phyloP scores from a whole-genome alignment of 129 eudicot species.

The Sambucus nigra region DNA sequence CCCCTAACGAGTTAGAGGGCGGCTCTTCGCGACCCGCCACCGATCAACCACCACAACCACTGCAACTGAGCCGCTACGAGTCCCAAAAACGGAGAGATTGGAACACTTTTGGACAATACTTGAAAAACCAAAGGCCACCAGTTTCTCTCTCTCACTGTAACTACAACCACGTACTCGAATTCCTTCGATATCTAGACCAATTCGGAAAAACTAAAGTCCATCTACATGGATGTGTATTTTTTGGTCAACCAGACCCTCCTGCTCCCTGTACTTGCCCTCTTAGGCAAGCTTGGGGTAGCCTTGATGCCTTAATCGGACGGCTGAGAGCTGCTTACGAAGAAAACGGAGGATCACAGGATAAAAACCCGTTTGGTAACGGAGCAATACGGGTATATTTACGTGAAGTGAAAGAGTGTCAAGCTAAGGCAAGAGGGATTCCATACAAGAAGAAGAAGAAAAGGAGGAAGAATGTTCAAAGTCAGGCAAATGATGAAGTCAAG shows the following conservation, averaged over 20 bases:
- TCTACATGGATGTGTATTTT: constrained; percentile 36
- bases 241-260: constrained; percentile 56
- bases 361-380: constrained; percentile 40
- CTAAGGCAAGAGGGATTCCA: constrained; percentile 48
- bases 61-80: constrained; percentile 37
- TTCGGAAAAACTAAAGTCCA: constrained; percentile 57
- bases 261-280: constrained; percentile 51
- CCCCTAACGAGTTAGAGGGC: neutral
- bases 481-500: constrained; percentile 13
- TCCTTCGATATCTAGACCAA: constrained; percentile 45
- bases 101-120: constrained; percentile 54
- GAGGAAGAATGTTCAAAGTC: constrained; percentile 14
- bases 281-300: constrained; percentile 56
- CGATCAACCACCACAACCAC: constrained; percentile 5
- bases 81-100: constrained; percentile 49
- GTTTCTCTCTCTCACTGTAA: constrained; percentile 28
- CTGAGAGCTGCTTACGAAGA: constrained; percentile 51
- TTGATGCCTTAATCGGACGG: constrained; percentile 45
- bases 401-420: constrained; percentile 48
- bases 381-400: constrained; percentile 39
- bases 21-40: constrained; percentile 15
- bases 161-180: constrained; percentile 41
- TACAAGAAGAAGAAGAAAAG: constrained; percentile 44
- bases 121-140: constrained; percentile 41
- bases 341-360: constrained; percentile 44